Base-by-base conservation (phyloP, 108 stramenopile species). In the Skeletonema grethae region DNA sequence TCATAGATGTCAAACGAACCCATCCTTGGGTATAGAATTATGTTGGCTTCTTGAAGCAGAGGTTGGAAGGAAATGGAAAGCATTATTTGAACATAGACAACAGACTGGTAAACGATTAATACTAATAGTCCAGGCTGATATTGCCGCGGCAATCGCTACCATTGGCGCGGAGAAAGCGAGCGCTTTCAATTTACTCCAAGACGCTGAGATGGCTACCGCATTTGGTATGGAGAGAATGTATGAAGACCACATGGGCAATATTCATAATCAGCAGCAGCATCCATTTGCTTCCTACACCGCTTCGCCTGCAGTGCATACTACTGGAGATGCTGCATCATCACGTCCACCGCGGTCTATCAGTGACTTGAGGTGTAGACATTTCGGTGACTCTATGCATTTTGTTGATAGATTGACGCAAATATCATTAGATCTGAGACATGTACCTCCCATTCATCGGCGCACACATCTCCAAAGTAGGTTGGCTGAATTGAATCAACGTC, bases 41-140 rank as follows among this genome's bases (percentile, higher is more conserved):
- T 95, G 94, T 72, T 95, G 94, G 94, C 77, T 92, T 15, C 76
- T 95, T 41, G 94, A 95, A 83, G 91, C 94, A 41, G 94, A 95
- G 66, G 94, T 95, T n/a, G 94, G 94, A 4, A 77, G 90, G 9
- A 83, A 87, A 13, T 95, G 94, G 91, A 95, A 95, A 45, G 79
- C 82, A 9, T 53, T 95, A 20, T 92, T 95, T 77, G 91, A 95
- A 79, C 94, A 95, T 65, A 65, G 87, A 45, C 91, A 92, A 77
- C 91, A 88, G 65, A 91, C 94, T 22, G 94, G 94, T 15, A 70
- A 88, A 70, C 57, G 94, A 38, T 69, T 95, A 46, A 92, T 95
- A 28, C 56, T 95, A 34, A 86, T 92, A 15, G 77, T 92, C 7
- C 94, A 91, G n/a, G 86, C 88, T 10, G 94, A 95, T 25, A 92